These are phyloP conservation scores for Ilyonectria robusta DNA, from an alignment of 2,329 filamentous ascomycete genomes.

Conservation along the genomic window DNA sequence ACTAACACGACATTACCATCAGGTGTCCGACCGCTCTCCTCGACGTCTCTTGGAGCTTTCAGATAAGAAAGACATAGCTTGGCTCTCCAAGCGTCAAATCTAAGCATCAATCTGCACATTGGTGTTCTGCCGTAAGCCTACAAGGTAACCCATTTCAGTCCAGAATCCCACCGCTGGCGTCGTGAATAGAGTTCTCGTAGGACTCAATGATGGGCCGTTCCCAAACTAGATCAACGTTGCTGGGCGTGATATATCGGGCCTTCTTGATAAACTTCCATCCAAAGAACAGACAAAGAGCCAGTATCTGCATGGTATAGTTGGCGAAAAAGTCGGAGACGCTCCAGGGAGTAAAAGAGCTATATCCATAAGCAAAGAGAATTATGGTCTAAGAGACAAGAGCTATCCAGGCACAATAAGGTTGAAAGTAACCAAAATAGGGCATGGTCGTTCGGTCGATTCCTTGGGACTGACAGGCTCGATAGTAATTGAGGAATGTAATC, in stretches of 20 bases:
- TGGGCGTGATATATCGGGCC: slow-evolving; percentile 67
- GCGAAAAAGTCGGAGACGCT: slow-evolving; percentile 62
- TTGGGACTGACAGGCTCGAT: slow-evolving; percentile 68
- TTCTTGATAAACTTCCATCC: slow-evolving; percentile 75
- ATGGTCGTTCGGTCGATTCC: slow-evolving; percentile 65
- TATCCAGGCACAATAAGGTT: slow-evolving; percentile 70
- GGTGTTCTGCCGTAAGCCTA: slow-evolving; percentile 36
- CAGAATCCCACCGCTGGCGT: slow-evolving; percentile 67
- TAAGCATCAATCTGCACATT: slow-evolving; percentile 20
- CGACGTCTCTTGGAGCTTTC: no score
- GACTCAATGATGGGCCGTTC: slow-evolving; percentile 71
- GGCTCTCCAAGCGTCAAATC: neutral
- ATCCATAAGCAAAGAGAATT: slow-evolving; percentile 68
- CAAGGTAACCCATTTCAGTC: slow-evolving; percentile 61
- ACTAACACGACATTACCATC: no score
- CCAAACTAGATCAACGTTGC: slow-evolving; percentile 73
- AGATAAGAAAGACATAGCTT: no score
- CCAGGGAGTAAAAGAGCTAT: slow-evolving; percentile 67
- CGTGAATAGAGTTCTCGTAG: slow-evolving; percentile 68
- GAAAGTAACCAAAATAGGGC: slow-evolving; percentile 71
- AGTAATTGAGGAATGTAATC: slow-evolving; percentile 62
- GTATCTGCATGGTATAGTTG: slow-evolving; percentile 72
- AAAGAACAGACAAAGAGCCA: slow-evolving; percentile 67
- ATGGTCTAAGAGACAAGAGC: slow-evolving; percentile 58
- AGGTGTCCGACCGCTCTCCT: no score